Evolutionary conservation across 441 rosid genomes (phyloP), one percentile per base, ranked within the genome.

Genomic region (Isatis lusitanica): DNA sequence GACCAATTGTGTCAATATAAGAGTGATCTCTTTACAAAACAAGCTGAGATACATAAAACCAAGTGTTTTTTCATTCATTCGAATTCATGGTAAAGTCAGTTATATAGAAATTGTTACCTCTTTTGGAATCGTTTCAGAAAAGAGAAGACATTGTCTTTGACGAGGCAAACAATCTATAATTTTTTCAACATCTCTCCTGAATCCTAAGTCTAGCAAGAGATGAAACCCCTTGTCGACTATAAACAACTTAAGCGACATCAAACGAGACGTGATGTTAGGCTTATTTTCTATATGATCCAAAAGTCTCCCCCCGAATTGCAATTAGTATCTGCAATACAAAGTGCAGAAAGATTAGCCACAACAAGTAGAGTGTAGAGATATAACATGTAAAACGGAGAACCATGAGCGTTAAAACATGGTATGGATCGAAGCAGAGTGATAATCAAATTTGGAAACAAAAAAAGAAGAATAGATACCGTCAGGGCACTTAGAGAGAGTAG

Each of bases 281-380:
- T 85, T 93, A 70, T 88, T 88, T 85, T 96, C 98, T 63, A 93
- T 78, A 72, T 96, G 99, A 81, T 96, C 98, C 85, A 90, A 75
- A 63, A 96, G 83, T 70, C 98, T 86, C 30, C 30, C 99, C 99
- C 46, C 98, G 99, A 44, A 98, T 93, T 43, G 97, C 99, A 75
- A 93, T 85, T 65, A 93, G 78, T 68, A 95, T 90, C 99, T 95
- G 80, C 77, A 64, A 66, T 61, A 78, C n/a, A 61, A 17, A 42
- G 56, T 71, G 16, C 36, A 24, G 7, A 69, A 31, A n/a, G 44
- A 39, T 68, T 38, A 9, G 36, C 7, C 28, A 69, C 28, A 31
- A 16, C 36, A 42, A 21, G 21, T 43, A 66, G n/a, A n/a, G n/a
- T n/a, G n/a, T n/a, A n/a, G n/a, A n/a, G n/a, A n/a, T n/a, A n/a